These are phyloP conservation scores for Saccharomycopsis oosterbeekiorum DNA, from an alignment of 805 yeast genomes.

Conservation along the genomic window DNA sequence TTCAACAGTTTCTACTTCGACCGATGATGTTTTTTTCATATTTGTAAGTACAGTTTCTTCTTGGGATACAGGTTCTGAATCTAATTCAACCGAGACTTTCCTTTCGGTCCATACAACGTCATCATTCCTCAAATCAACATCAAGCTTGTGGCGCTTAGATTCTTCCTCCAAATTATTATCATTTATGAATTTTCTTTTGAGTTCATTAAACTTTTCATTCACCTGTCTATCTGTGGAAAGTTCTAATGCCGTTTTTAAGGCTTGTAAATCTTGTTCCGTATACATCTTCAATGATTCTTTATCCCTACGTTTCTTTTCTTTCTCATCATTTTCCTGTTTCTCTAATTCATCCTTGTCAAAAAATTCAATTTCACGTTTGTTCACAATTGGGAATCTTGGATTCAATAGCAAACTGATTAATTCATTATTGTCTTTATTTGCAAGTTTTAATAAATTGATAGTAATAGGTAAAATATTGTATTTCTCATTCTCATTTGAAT, in stretches of 20 bases:
- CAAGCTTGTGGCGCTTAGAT: neutral
- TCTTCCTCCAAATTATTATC: neutral
- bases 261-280: neutral
- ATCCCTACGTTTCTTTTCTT: neutral
- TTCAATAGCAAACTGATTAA: slow-evolving; percentile 52
- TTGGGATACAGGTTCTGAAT: neutral
- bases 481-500: slow-evolving; percentile 53
- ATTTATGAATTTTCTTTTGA: neutral
- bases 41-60: neutral
- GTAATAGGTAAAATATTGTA: slow-evolving; percentile 67
- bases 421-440: slow-evolving; percentile 30
- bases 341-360: slow-evolving; percentile 23
- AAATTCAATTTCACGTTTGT: slow-evolving; percentile 21
- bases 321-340: slow-evolving; percentile 19
- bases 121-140: slow-evolving; percentile 4
- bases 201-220: neutral
- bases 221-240: slow-evolving; percentile 2
- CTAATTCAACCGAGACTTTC: neutral
- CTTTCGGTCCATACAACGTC: slow-evolving; percentile 1
- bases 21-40: neutral
- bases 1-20: neutral
- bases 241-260: neutral
- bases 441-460: slow-evolving; percentile 35
- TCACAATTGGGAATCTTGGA: slow-evolving; percentile 60
- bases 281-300: neutral